These are phyloP conservation scores for Delphinella strobiligena DNA, from an alignment of 2,329 filamentous ascomycete species.

Conservation along the genomic window DNA sequence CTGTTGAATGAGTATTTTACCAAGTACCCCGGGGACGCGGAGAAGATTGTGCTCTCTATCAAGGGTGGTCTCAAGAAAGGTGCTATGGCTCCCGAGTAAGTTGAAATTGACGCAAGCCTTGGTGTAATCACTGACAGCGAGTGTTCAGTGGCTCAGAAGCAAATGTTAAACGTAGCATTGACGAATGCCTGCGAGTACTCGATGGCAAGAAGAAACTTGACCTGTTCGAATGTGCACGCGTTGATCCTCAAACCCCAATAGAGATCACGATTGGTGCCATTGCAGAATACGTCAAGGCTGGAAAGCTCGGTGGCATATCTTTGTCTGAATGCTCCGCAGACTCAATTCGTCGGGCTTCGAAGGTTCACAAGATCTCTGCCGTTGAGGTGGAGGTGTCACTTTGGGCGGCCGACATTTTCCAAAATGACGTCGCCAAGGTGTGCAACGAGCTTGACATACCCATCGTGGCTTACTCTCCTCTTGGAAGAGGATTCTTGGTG, in stretches of 20 bases:
- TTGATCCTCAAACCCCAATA: slow-evolving; percentile 30
- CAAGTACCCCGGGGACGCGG: slow-evolving; percentile 37
- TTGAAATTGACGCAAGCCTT: background rate
- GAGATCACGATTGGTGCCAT: slow-evolving; percentile 33
- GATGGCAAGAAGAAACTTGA: slow-evolving; percentile 37
- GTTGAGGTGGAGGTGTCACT: slow-evolving; percentile 51
- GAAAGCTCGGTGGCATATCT: slow-evolving; percentile 34
- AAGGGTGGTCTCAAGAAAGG: slow-evolving; percentile 32
- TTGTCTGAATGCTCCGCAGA: slow-evolving; percentile 34
- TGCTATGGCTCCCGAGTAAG: slow-evolving; percentile 21
- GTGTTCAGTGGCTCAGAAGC: slow-evolving; percentile 21
- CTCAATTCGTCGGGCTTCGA: slow-evolving; percentile 35
- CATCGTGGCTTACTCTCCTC: slow-evolving; percentile 59
- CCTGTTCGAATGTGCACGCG: slow-evolving; percentile 35
- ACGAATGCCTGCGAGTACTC: slow-evolving; percentile 32
- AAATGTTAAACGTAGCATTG: slow-evolving; percentile 31
- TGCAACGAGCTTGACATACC: slow-evolving; percentile 55
- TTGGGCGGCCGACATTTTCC: slow-evolving; percentile 43
- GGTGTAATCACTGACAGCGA: background rate
- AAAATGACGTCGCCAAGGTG: slow-evolving; percentile 44
- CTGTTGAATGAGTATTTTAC: slow-evolving; percentile 40
- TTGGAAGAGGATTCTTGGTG: slow-evolving; percentile 48
- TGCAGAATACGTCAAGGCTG: slow-evolving; percentile 22
- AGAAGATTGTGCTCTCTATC: slow-evolving; percentile 39
- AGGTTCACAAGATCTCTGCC: slow-evolving; percentile 42